Evolutionary conservation across 257 asterid species (phyloP).

Genomic region (Nemophila menziesii): DNA sequence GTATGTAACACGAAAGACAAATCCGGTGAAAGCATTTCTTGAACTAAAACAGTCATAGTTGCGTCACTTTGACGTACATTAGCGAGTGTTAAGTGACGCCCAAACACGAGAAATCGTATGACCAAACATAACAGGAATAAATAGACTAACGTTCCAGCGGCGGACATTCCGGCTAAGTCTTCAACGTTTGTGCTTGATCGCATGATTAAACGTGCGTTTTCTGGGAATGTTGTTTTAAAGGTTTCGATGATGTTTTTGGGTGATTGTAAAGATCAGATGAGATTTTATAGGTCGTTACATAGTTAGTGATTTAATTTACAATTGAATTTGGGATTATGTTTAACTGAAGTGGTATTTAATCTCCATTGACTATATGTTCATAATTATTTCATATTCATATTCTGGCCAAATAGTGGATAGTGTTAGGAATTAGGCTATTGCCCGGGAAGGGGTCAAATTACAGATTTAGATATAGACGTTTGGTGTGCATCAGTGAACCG

Average conservation of each 20-base stretch:
- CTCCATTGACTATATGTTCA: no score
- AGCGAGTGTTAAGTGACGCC: slow-evolving; percentile 83
- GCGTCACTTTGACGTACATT: slow-evolving; percentile 50
- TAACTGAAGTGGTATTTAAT: no score
- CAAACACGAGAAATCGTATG: slow-evolving; percentile 64
- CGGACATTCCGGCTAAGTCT: slow-evolving; percentile 99
- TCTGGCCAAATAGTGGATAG: no score
- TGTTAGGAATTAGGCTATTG: no score
- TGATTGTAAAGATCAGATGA: slow-evolving; percentile 48
- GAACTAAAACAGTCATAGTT: slow-evolving; percentile 73
- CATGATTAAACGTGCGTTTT: slow-evolving; percentile 46
- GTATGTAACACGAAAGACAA: slow-evolving; percentile 94
- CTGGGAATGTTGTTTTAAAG: slow-evolving; percentile 38
- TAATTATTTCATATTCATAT: no score
- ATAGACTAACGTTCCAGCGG: slow-evolving; percentile 88
- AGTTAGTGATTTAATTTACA: no score
- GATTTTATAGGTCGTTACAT: slow-evolving; percentile 53
- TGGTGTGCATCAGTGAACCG: no score
- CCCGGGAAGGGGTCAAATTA: no score
- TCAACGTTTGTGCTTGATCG: slow-evolving; percentile 97
- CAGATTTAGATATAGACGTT: no score
- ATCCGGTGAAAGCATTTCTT: slow-evolving; percentile 89
- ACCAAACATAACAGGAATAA: slow-evolving; percentile 43
- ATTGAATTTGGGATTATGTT: no score
- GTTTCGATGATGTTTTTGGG: slow-evolving; percentile 35